Evolutionary conservation across 257 asterid genomes (phyloP), one percentile per base, ranked within the genome.

Genomic region (Catharanthus roseus): DNA sequence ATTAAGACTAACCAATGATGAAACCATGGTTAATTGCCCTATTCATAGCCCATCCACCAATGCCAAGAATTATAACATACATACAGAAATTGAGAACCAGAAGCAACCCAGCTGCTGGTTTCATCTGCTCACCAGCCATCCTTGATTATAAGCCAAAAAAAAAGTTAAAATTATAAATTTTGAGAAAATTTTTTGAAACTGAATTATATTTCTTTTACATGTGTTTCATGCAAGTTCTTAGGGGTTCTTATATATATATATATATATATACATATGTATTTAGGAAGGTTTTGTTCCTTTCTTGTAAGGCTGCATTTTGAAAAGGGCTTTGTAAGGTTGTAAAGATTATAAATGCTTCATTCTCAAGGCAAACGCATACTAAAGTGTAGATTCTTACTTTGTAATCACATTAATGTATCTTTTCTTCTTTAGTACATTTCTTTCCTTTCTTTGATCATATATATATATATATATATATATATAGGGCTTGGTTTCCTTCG

Each of bases 71-170:
- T 55, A 89, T 55, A 13, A 73, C 80, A 70, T 86, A 91, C 99
- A 93, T 89, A 87, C 97, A 89, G 73, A 93, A 93, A 81, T 93
- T 91, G 74, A 93, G 99, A 69, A 73, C 60, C 70, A 89, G 70
- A 76, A 93, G 95, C 31, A 88, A 71, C 29, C 86, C 85, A 6
- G 97, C 96, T 2, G 83, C 87, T 8, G 88, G 77, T 72, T 76
- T 86, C 64, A 86, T 76, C 77, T 72, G 84, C 39, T 51, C 84
- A 34, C 78, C 83, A 19, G 96, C 86, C 97, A 91, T 91, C 49
- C 7, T 72, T 77, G 57, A 24, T 58, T 38, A 38, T 38, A 19
- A 68, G 71, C 53, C 54, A 26, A 21, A 57, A 65, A 7, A 49
- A 65, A 23, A 62, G 33, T 60, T 2, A 58, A 11, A 19, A 41